These are phyloP conservation scores for Macrophomina tecta DNA, from an alignment of 2,329 filamentous ascomycete genomes.

Conservation along the genomic window DNA sequence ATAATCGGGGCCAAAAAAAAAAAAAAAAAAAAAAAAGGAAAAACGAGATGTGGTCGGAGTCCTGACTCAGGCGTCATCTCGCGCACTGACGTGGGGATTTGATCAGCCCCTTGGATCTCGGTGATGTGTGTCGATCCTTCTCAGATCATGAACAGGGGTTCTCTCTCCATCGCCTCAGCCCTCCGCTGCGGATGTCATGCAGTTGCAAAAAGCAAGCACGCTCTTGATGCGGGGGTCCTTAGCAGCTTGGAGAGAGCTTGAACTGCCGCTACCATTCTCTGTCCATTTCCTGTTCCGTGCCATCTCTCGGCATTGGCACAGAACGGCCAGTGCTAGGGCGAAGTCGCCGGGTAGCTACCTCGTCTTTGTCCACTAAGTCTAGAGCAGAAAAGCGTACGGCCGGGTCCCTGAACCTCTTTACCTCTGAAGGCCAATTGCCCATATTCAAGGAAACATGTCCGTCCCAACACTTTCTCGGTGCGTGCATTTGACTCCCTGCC, in stretches of 20 bases:
- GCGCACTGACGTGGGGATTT: constrained; percentile 3
- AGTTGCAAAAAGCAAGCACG: background rate
- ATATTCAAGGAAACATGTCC: background rate
- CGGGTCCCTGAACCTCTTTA: too few species aligned
- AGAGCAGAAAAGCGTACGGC: too few species aligned
- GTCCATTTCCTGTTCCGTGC: too few species aligned
- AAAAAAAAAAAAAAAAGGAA: background rate
- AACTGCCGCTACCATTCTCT: too few species aligned
- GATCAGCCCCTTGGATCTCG: background rate
- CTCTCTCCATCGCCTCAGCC: background rate
- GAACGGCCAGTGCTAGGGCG: too few species aligned
- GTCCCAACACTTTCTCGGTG: background rate
- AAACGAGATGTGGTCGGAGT: background rate
- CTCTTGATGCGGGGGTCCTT: too few species aligned
- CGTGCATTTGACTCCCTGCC: background rate
- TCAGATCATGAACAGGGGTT: constrained; percentile 22
- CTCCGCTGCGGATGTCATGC: background rate
- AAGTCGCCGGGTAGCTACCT: background rate
- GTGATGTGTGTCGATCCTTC: constrained; percentile 11
- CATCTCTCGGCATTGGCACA: too few species aligned
- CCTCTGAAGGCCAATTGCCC: background rate
- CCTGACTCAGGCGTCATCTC: constrained; percentile 7
- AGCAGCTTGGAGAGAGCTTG: too few species aligned
- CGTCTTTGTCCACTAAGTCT: background rate
- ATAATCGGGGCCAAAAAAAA: background rate